A percentile compares a stretch with the other conserved stretches of the same genome.
Evolutionary conservation across 2,329 filamentous ascomycete species (phyloP).

Genomic region (Pseudopyricularia javanii): DNA sequence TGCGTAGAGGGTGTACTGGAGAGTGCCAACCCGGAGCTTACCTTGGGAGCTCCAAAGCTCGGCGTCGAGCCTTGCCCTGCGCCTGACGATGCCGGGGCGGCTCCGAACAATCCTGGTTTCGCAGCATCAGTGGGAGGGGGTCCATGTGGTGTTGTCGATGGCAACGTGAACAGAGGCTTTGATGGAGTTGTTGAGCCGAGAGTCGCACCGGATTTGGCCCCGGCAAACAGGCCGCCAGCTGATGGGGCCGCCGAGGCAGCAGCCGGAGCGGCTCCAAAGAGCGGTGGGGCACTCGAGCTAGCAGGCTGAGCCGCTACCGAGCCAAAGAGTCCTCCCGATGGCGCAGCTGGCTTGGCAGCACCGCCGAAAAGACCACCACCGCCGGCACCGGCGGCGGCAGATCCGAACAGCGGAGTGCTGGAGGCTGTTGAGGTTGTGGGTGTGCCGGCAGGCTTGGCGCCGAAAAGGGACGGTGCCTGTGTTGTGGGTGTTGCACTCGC

Average conservation of each 20-base stretch:
- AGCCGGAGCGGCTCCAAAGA: conserved; percentile 13
- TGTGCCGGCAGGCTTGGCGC: not conserved
- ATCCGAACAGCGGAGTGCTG: conserved; percentile 5
- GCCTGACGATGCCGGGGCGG: not conserved
- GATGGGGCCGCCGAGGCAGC: conserved; percentile 8
- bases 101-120: conserved; percentile 12
- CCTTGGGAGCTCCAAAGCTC: not conserved
- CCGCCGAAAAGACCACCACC: conserved; percentile 20
- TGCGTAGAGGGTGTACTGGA: conserved; percentile 5
- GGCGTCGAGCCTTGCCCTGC: not conserved
- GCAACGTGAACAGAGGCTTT: conserved; percentile 34
- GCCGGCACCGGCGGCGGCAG: not conserved
- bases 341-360: conserved; percentile 10
- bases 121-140: conserved; percentile 29
- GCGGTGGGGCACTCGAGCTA: conserved; percentile 11
- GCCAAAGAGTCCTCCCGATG: conserved; percentile 19
- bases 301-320: conserved; percentile 5
- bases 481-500: conserved; percentile 8
- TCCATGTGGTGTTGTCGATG: conserved; percentile 43
- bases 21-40: not conserved
- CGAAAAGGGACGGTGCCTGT: conserved; percentile 4
- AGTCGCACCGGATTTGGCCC: conserved; percentile 8
- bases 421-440: conserved; percentile 8
- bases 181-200: conserved; percentile 23
- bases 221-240: conserved; percentile 8